phyloP scores from a whole-genome alignment of 495 filamentous ascomycete genomes.

The Entonaema liquescens region DNA sequence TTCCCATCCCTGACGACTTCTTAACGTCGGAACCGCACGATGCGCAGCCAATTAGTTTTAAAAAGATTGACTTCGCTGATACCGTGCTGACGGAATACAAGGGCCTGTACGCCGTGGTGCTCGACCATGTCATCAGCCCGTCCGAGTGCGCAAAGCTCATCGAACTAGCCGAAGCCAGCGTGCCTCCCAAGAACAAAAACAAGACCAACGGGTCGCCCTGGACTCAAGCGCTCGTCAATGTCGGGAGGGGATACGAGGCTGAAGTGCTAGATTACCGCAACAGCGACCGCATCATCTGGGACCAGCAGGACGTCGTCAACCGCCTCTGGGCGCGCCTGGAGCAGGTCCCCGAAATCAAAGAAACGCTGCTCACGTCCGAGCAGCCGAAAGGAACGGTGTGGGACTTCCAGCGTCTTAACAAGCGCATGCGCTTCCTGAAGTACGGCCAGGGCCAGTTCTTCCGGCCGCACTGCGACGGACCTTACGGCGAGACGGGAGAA shows the following conservation, averaged over 20 bases:
- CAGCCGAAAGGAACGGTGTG: slow-evolving; percentile 30
- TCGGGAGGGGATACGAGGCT: slow-evolving; percentile 68
- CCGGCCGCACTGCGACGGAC: slow-evolving; percentile 75
- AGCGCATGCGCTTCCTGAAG: slow-evolving; percentile 81
- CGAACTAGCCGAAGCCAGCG: slow-evolving; percentile 63
- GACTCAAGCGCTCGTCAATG: slow-evolving; percentile 74
- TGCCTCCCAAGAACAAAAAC: slow-evolving; percentile 32
- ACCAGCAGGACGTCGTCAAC: slow-evolving; percentile 66
- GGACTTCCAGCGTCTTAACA: slow-evolving; percentile 71
- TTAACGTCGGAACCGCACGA: slow-evolving; percentile 44
- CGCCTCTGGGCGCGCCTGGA: slow-evolving; percentile 66
- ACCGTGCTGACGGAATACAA: slow-evolving; percentile 64
- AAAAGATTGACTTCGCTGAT: slow-evolving; percentile 61
- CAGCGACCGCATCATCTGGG: slow-evolving; percentile 79
- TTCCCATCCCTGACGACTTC: slow-evolving; percentile 49
- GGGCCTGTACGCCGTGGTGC: slow-evolving; percentile 64
- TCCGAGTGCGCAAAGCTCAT: slow-evolving; percentile 68
- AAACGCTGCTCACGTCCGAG: slow-evolving; percentile 37
- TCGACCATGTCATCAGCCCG: slow-evolving; percentile 70
- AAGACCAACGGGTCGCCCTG: slow-evolving; percentile 52
- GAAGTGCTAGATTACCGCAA: slow-evolving; percentile 67
- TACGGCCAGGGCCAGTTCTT: slow-evolving; percentile 85
- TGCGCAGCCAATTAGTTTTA: slow-evolving; percentile 44
- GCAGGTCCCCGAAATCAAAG: slow-evolving; percentile 41
- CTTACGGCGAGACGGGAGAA: slow-evolving; percentile 64